These are phyloP conservation scores for Tulasnella sp. DNA, from an alignment of 768 basidiomycete species.

Conservation along the genomic window DNA sequence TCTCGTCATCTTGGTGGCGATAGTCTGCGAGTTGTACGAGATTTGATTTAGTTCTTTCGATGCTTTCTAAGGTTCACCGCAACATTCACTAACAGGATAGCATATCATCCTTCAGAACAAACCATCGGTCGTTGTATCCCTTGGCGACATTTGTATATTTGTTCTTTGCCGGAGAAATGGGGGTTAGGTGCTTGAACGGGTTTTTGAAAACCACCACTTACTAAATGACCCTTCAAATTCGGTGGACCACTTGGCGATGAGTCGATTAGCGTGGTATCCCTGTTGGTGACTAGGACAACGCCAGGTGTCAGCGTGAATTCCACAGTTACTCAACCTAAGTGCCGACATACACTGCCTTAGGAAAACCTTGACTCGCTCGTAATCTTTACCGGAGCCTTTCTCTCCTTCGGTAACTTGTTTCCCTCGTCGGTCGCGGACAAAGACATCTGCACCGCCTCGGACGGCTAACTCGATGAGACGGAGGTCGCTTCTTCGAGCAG, in stretches of 20 bases:
- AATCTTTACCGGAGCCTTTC: slow-evolving; percentile 60
- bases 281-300: slow-evolving; percentile 60
- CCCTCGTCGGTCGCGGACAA: slow-evolving; percentile 73
- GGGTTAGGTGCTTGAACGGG: neutral
- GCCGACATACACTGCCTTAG: slow-evolving; percentile 68
- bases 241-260: slow-evolving; percentile 51
- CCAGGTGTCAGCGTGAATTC: slow-evolving; percentile 14
- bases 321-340: neutral
- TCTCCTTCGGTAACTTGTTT: slow-evolving; percentile 60
- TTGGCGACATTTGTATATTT: slow-evolving; percentile 92
- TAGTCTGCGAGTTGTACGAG: slow-evolving; percentile 50
- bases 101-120: slow-evolving; percentile 79
- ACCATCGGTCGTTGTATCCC: slow-evolving; percentile 88
- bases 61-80: neutral
- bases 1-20: slow-evolving; percentile 86
- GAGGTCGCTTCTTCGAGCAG: slow-evolving; percentile 74
- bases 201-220: neutral
- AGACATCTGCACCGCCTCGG: slow-evolving; percentile 83
- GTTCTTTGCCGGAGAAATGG: slow-evolving; percentile 40
- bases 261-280: slow-evolving; percentile 66
- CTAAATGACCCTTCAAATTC: slow-evolving; percentile 64
- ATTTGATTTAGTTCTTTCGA: neutral
- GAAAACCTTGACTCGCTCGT: slow-evolving; percentile 70
- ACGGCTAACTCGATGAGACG: slow-evolving; percentile 78
- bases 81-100: slow-evolving; percentile 63